Conservation (phyloP, 2,329 filamentous ascomycete species). For the Epichloe coenophiala region DNA sequence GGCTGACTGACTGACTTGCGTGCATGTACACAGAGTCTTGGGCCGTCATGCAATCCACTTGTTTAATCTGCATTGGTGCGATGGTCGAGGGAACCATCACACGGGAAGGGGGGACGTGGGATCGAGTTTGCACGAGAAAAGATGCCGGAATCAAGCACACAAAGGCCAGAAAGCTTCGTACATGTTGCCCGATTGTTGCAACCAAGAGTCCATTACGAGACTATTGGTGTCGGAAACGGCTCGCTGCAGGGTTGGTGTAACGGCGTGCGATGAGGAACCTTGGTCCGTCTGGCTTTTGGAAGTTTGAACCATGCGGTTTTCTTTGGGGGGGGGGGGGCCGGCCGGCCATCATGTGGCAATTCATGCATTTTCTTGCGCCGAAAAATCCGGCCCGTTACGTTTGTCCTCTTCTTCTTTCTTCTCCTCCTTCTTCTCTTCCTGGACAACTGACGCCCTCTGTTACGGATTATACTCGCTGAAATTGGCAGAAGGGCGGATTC, state of each 20-base stretch:
- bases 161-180: neutral
- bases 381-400: too few relatives aligned
- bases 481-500: neutral
- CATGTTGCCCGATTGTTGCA: neutral
- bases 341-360: neutral
- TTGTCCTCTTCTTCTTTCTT: neutral
- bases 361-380: neutral
- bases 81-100: neutral
- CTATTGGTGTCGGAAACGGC: conserved; percentile 22
- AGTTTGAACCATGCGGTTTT: neutral
- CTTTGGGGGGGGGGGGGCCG: neutral
- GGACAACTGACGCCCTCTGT: neutral
- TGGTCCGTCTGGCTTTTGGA: neutral
- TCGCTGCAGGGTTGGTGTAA: conserved; percentile 18
- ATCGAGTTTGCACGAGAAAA: neutral
- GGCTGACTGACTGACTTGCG: neutral
- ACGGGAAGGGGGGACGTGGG: neutral
- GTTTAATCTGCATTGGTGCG: conserved; percentile 1
- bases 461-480: neutral
- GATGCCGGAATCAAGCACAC: neutral
- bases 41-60: conserved; percentile 2
- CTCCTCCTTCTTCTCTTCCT: neutral
- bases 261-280: neutral
- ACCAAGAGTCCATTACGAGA: conserved; percentile 18
- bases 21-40: neutral